phyloP scores from a whole-genome alignment of 2,329 filamentous ascomycete species.

The Fusarium sp. region DNA sequence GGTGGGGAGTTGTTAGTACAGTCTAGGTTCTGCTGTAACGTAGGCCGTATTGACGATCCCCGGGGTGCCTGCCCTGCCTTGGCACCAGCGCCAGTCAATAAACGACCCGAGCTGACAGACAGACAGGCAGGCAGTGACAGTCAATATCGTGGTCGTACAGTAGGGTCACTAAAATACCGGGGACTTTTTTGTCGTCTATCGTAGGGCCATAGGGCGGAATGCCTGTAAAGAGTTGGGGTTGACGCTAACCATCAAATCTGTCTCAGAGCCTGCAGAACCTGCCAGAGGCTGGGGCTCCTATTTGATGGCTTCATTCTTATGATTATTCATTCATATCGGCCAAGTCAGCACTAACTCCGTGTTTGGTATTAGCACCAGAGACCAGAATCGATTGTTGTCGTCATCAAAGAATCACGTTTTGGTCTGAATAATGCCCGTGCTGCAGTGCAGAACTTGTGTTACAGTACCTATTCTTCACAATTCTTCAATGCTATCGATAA shows the following conservation, averaged over 20 bases:
- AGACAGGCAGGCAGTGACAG: background rate
- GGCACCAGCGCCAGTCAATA: slow-evolving; percentile 22
- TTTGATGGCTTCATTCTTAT: slow-evolving; percentile 14
- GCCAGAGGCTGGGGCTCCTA: background rate
- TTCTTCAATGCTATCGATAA: slow-evolving; percentile 16
- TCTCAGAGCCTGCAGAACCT: background rate
- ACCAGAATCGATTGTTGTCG: slow-evolving; percentile 17
- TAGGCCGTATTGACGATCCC: slow-evolving; percentile 30
- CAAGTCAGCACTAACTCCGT: slow-evolving; percentile 37
- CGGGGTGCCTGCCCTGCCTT: slow-evolving; percentile 28
- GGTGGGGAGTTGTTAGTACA: slow-evolving; percentile 13
- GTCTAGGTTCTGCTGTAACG: background rate
- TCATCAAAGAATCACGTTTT: slow-evolving; percentile 31
- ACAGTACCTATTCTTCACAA: background rate
- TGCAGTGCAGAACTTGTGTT: slow-evolving; percentile 1
- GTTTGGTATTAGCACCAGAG: slow-evolving; percentile 16
- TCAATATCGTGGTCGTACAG: background rate
- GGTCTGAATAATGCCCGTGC: background rate
- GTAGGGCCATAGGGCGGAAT: slow-evolving; percentile 15
- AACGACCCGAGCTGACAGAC: slow-evolving; percentile 23
- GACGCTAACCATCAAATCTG: background rate
- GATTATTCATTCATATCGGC: slow-evolving; percentile 22
- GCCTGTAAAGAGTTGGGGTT: background rate
- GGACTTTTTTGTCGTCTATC: slow-evolving; percentile 13
- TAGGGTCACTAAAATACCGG: slow-evolving; percentile 18